phyloP scores from a whole-genome alignment of 2,329 filamentous ascomycete species.

The Coniochaeta hoffmannii region DNA sequence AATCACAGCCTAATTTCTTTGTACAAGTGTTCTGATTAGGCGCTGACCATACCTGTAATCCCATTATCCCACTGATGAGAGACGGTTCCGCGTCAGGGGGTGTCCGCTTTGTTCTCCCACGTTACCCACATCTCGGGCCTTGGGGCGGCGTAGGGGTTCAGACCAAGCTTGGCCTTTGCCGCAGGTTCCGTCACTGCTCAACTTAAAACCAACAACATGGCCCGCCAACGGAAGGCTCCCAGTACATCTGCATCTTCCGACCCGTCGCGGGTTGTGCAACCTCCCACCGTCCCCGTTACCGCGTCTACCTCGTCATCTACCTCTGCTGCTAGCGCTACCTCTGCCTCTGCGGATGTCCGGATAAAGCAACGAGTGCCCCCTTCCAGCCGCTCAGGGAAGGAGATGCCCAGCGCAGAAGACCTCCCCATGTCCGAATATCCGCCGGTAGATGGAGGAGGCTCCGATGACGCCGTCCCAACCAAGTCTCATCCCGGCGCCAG shows the following conservation, averaged over 20 bases:
- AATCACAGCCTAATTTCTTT: no score
- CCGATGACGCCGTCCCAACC: conserved; percentile 16
- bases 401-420: not conserved
- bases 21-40: no score
- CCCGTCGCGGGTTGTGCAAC: not conserved
- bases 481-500: conserved; percentile 1
- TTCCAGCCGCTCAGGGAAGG: not conserved
- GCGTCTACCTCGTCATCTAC: not conserved
- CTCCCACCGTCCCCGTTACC: no score
- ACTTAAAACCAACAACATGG: not conserved
- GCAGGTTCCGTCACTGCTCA: not conserved
- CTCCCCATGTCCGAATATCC: not conserved
- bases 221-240: not conserved
- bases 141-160: not conserved
- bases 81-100: no score
- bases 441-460: not conserved
- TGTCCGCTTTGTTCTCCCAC: no score
- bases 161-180: not conserved
- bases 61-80: no score
- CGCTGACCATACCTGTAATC: no score
- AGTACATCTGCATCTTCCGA: not conserved
- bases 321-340: not conserved
- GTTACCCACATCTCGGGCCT: not conserved
- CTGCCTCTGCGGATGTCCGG: not conserved
- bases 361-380: not conserved